phyloP scores from a whole-genome alignment of 1,284 basidiomycete genomes.

The Sanguinoderma infundibulare region DNA sequence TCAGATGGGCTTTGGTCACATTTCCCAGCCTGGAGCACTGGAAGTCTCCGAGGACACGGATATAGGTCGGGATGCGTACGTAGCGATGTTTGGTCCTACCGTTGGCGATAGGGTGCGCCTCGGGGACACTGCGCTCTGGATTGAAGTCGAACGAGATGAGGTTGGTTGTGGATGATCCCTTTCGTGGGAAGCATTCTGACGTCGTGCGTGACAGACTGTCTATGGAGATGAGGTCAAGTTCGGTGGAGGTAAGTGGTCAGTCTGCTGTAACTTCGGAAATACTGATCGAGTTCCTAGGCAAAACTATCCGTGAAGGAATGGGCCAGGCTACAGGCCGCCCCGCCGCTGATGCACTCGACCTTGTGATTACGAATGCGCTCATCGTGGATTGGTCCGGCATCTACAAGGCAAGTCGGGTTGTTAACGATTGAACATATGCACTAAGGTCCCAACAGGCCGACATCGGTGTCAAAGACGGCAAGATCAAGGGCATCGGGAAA shows the following conservation, averaged over 20 bases:
- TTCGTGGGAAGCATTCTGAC: not conserved
- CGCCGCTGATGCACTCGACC: constrained; percentile 78
- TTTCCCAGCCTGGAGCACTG: constrained; percentile 60
- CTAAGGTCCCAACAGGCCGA: constrained; percentile 71
- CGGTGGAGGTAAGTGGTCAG: constrained; percentile 73
- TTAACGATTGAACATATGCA: not conserved
- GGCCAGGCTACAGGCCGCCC: constrained; percentile 86
- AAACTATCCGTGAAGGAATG: constrained; percentile 95
- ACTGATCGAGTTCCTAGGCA: constrained; percentile 54
- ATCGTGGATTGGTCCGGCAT: constrained; percentile 96
- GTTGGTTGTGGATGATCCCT: constrained; percentile 42
- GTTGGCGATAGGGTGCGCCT: constrained; percentile 88
- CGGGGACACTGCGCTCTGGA: constrained; percentile 91
- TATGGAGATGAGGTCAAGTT: constrained; percentile 99
- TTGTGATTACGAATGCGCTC: constrained; percentile 94
- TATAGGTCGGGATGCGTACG: constrained; percentile 73
- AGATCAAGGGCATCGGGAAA: constrained; percentile 91
- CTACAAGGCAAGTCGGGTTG: constrained; percentile 69
- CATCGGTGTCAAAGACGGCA: constrained; percentile 89
- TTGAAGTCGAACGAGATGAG: constrained; percentile 90
- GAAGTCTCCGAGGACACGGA: constrained; percentile 53
- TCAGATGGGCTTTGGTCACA: constrained; percentile 65
- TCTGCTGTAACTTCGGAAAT: not conserved
- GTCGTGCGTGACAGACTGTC: constrained; percentile 52
- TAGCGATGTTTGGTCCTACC: constrained; percentile 95